A percentile compares a stretch with the other conserved stretches of the same genome.
These are phyloP conservation scores for Myriangium duriaei DNA, from an alignment of 2,329 filamentous ascomycete genomes.

Conservation along the genomic window DNA sequence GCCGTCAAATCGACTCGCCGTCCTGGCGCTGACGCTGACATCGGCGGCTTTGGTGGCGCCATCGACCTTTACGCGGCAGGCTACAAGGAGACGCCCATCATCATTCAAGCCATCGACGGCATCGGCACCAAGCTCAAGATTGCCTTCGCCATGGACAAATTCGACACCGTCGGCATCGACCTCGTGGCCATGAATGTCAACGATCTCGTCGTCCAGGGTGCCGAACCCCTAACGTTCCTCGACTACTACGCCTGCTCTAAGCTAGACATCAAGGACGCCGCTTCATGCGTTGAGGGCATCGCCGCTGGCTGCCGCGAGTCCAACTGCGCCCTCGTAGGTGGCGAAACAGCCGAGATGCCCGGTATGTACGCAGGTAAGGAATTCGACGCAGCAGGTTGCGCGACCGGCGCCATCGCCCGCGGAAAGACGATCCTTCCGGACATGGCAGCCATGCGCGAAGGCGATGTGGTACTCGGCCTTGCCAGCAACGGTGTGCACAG, in stretches of 20 bases:
- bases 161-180: conserved; percentile 91
- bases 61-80: conserved; percentile 66
- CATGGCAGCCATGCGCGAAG: conserved; percentile 60
- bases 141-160: conserved; percentile 77
- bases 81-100: conserved; percentile 59
- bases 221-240: conserved; percentile 88
- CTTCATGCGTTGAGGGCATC: conserved; percentile 82
- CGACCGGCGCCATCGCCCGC: conserved; percentile 67
- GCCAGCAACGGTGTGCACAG: conserved; percentile 82
- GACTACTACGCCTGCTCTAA: conserved; percentile 95
- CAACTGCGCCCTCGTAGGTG: conserved; percentile 83
- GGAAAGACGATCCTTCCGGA: conserved; percentile 59
- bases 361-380: conserved; percentile 81
- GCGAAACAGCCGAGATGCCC: conserved; percentile 97
- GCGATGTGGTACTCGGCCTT: conserved; percentile 77
- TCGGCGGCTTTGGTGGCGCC: conserved; percentile 88
- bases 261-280: conserved; percentile 64
- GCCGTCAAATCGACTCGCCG: conserved; percentile 76
- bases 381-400: conserved; percentile 86
- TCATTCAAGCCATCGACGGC: conserved; percentile 92
- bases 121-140: conserved; percentile 96
- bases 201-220: conserved; percentile 90
- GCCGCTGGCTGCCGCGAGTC: conserved; percentile 75
- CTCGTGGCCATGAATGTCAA: conserved; percentile 99
- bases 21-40: conserved; percentile 79